These are phyloP conservation scores for Venturia nashicola DNA, from an alignment of 2,329 filamentous ascomycete genomes.

Conservation along the genomic window DNA sequence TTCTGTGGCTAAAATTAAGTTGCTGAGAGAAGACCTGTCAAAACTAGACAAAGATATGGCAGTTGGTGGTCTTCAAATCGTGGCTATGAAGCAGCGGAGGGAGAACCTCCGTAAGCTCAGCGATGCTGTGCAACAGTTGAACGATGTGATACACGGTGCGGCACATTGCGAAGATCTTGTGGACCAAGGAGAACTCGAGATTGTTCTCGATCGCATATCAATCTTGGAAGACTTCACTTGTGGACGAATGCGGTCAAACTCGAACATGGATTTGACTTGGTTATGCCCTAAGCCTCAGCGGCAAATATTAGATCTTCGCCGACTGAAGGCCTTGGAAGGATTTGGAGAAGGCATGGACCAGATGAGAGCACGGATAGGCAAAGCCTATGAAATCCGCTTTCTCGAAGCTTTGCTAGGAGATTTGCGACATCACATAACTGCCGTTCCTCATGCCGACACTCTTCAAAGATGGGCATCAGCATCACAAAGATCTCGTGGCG, in stretches of 20 bases:
- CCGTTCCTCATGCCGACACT: conserved; percentile 58
- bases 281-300: conserved; percentile 22
- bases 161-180: conserved; percentile 68
- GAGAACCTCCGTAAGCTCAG: conserved; percentile 78
- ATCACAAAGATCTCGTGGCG: conserved; percentile 58
- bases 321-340: conserved; percentile 66
- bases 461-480: conserved; percentile 75
- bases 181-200: conserved; percentile 70
- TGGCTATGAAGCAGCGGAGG: conserved; percentile 67
- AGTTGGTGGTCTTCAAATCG: conserved; percentile 69
- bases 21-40: conserved; percentile 64
- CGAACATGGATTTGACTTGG: conserved; percentile 16
- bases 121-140: conserved; percentile 72
- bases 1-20: conserved; percentile 77
- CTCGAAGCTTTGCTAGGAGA: conserved; percentile 67
- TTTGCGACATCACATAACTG: conserved; percentile 65
- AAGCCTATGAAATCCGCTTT: conserved; percentile 73
- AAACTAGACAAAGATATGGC: conserved; percentile 81
- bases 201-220: conserved; percentile 67
- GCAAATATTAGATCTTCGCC: conserved; percentile 56
- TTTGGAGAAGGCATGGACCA: conserved; percentile 65
- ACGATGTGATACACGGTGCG: conserved; percentile 63
- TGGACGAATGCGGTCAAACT: conserved; percentile 46
- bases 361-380: conserved; percentile 70
- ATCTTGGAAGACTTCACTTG: conserved; percentile 67